Base-by-base conservation (phyloP, 2,329 filamentous ascomycete genomes). In the Didymella pinodella region DNA sequence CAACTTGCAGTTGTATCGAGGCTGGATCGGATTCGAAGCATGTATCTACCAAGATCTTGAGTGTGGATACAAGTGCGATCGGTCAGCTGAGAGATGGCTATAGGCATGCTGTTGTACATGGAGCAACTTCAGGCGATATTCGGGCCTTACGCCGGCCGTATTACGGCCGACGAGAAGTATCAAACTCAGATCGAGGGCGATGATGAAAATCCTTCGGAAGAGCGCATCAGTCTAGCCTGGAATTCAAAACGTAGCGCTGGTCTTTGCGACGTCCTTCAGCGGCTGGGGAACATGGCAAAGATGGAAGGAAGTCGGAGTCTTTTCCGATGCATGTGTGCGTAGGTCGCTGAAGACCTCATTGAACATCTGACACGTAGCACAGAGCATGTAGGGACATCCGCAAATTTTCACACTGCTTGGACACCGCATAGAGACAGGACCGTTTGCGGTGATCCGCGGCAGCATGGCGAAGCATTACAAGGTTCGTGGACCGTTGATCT, bases 361-460 rank as follows among this genome's bases (percentile, higher is more conserved):
- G 32, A 46, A 43, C 51, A 22, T 54, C 47, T 59, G 56, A 59
- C 56, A 59, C 50, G 56, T 59, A 50, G 56, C 50, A 59, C 56
- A 54, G 34, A 50, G 25, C 7, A 54, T 54, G 56, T 59, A 59
- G 50, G 56, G 50, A 54, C 41, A 25, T 47, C 50, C 46, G 32
- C 56, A 54, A 51, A 59, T 54, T 54, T 59, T 54, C 40, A 47
- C 34, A 10, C 46, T 54, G 50, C 50, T 49, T 53, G 31, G 26
- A n/a, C 56, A 59, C 56, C 36, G 46, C 46, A 59, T 38, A 26
- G 12, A 28, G 31, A n/a, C 20, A 50, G n/a, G 32, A 43, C 40
- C 45, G 46, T 26, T 49, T 49, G 31, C 20, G 32, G 47, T 43
- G 32, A 54, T 48, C 53, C 50, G 47, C 46, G 40, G 40, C 18